A percentile compares a stretch with the other conserved stretches of the same genome.
These are phyloP conservation scores for Kluyveromyces lactis DNA, from an alignment of 805 yeast species.

Conservation along the genomic window DNA sequence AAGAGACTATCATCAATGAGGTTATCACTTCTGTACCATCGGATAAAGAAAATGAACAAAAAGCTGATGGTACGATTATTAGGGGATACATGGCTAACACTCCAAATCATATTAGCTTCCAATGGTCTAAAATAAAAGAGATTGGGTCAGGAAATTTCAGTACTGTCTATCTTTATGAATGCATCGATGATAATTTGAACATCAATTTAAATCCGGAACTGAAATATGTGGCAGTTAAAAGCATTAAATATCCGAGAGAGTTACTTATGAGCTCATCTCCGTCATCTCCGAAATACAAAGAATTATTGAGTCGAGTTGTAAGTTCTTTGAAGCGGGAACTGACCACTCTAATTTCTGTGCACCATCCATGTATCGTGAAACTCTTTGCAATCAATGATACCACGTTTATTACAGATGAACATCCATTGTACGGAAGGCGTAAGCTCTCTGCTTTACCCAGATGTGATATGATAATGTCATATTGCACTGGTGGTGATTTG, in stretches of 20 bases:
- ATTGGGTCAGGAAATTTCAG: slow-evolving; percentile 68
- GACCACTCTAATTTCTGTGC: slow-evolving; percentile 45
- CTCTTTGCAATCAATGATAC: slow-evolving; percentile 41
- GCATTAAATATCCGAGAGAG: slow-evolving; percentile 36
- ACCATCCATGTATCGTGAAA: slow-evolving; percentile 64
- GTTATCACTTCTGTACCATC: background rate
- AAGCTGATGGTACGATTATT: slow-evolving; percentile 9
- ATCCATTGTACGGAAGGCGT: slow-evolving; percentile 18
- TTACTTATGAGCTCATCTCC: slow-evolving; percentile 27
- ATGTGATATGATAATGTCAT: slow-evolving; percentile 57
- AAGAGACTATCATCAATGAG: background rate
- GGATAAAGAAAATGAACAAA: slow-evolving; percentile 2
- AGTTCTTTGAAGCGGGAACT: slow-evolving; percentile 66
- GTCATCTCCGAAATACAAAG: slow-evolving; percentile 33
- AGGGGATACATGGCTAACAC: slow-evolving; percentile 15
- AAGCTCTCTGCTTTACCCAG: slow-evolving; percentile 18
- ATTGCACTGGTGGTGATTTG: slow-evolving; percentile 79
- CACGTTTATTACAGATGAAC: slow-evolving; percentile 15
- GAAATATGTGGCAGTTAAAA: slow-evolving; percentile 59
- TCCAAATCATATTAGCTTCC: slow-evolving; percentile 8
- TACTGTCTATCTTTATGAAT: slow-evolving; percentile 44
- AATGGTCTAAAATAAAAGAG: slow-evolving; percentile 33
- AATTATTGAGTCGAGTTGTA: slow-evolving; percentile 45
- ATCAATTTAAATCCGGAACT: slow-evolving; percentile 12
- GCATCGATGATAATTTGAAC: slow-evolving; percentile 15